These are phyloP conservation scores for Deinandra increscens DNA, from an alignment of 129 eudicot genomes.

Conservation along the genomic window DNA sequence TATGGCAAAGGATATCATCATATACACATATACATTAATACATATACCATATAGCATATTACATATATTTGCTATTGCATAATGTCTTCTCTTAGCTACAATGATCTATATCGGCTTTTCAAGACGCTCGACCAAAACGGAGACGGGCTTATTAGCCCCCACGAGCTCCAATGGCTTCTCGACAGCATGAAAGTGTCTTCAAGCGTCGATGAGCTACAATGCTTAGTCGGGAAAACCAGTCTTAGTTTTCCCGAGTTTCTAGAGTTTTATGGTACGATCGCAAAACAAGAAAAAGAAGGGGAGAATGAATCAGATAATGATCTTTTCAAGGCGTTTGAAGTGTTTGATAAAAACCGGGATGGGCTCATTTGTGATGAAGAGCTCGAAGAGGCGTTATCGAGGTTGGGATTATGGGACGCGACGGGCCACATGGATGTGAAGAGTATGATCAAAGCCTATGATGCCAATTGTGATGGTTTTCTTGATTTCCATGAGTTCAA, in stretches of 20 bases:
- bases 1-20: neutral
- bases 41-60: neutral
- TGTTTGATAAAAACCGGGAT: slow-evolving; percentile 66
- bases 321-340: slow-evolving; percentile 53
- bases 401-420: slow-evolving; percentile 55
- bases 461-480: slow-evolving; percentile 58
- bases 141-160: slow-evolving; percentile 48
- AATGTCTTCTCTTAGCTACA: slow-evolving; percentile 51
- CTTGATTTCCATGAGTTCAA: slow-evolving; percentile 74
- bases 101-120: slow-evolving; percentile 60
- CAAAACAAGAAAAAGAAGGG: slow-evolving; percentile 7
- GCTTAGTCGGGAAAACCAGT: slow-evolving; percentile 36
- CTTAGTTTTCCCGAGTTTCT: slow-evolving; percentile 47
- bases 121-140: slow-evolving; percentile 48
- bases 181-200: slow-evolving; percentile 45
- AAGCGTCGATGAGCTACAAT: slow-evolving; percentile 43
- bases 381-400: slow-evolving; percentile 46
- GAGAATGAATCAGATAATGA: slow-evolving; percentile 33
- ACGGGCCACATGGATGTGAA: slow-evolving; percentile 35
- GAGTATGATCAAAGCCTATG: slow-evolving; percentile 52
- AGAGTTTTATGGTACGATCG: slow-evolving; percentile 40
- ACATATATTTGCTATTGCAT: neutral
- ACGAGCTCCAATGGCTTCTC: slow-evolving; percentile 60
- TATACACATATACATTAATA: neutral
- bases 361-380: slow-evolving; percentile 60